Evolutionary conservation across 1,139 yeast species (phyloP).

Genomic region (Kodamaea alishanica): DNA sequence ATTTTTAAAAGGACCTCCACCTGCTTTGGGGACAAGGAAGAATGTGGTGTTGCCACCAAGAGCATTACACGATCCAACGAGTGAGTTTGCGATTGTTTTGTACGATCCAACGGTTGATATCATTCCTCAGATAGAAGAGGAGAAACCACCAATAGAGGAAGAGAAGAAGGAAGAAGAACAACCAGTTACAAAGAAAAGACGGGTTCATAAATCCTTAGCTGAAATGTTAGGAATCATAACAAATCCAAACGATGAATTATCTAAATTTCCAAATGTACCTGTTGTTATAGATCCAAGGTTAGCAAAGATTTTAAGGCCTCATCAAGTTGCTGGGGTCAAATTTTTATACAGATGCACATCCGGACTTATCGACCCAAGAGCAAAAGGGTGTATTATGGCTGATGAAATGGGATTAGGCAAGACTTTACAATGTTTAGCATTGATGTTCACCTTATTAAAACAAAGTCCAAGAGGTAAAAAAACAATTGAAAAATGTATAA

Average conservation of each 20-base stretch:
- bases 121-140: conserved; percentile 47
- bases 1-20: conserved; percentile 39
- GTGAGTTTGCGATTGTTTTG: conserved; percentile 89
- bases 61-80: conserved; percentile 89
- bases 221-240: conserved; percentile 75
- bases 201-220: conserved; percentile 63
- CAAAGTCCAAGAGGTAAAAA: conserved; percentile 89
- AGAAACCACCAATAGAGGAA: conserved; percentile 23
- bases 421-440: conserved; percentile 86
- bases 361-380: conserved; percentile 80
- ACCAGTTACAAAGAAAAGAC: conserved; percentile 29
- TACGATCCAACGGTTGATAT: conserved; percentile 91
- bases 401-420: conserved; percentile 99
- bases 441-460: conserved; percentile 88
- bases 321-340: conserved; percentile 93
- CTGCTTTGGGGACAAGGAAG: conserved; percentile 77
- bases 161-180: conserved; percentile 19
- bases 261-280: conserved; percentile 77
- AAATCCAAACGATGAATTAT: conserved; percentile 45
- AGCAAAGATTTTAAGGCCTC: conserved; percentile 85
- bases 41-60: conserved; percentile 72
- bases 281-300: conserved; percentile 93
- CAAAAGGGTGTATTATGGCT: conserved; percentile 98
- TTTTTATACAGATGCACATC: conserved; percentile 87
- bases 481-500: conserved; percentile 84